Conservation (phyloP, 1,284 basidiomycete species). For the Malassezia yamatoensis region DNA sequence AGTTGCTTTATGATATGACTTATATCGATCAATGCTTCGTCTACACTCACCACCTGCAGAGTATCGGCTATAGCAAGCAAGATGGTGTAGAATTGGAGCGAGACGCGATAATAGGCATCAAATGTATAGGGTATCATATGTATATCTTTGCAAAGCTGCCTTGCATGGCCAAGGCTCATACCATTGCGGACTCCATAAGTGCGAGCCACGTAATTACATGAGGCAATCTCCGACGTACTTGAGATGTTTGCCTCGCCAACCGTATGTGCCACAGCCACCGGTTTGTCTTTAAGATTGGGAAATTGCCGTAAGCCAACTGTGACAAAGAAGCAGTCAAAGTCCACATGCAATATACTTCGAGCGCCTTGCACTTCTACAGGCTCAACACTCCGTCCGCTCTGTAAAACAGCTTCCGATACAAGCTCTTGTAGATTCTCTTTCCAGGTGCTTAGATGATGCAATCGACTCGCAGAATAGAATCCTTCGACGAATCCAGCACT, state of each 20-base stretch:
- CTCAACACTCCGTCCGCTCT: constrained; percentile 62
- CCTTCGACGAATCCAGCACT: constrained; percentile 72
- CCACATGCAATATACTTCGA: constrained; percentile 43
- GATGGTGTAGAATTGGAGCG: constrained; percentile 81
- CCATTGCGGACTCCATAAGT: constrained; percentile 79
- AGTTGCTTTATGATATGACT: constrained; percentile 55
- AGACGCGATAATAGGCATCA: constrained; percentile 53
- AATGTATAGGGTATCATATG: constrained; percentile 85
- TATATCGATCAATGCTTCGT: constrained; percentile 87
- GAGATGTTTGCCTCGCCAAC: constrained; percentile 19
- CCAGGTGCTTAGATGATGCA: constrained; percentile 85
- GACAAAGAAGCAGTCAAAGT: constrained; percentile 93
- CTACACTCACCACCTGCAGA: constrained; percentile 86
- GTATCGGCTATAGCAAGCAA: constrained; percentile 80
- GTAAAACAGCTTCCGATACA: constrained; percentile 54
- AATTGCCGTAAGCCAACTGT: constrained; percentile 34
- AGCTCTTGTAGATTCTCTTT: constrained; percentile 77
- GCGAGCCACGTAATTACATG: constrained; percentile 84
- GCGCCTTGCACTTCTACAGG: constrained; percentile 43
- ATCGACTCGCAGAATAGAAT: constrained; percentile 79
- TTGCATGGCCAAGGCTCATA: constrained; percentile 62
- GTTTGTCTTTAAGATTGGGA: constrained; percentile 50
- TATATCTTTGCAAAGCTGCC: constrained; percentile 47
- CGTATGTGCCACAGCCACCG: constrained; percentile 89
- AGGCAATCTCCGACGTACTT: constrained; percentile 65